A percentile compares a stretch with the other conserved stretches of the same genome.
phyloP scores from a whole-genome alignment of 148 eudicot species.

The Rhododendron mucronatum region DNA sequence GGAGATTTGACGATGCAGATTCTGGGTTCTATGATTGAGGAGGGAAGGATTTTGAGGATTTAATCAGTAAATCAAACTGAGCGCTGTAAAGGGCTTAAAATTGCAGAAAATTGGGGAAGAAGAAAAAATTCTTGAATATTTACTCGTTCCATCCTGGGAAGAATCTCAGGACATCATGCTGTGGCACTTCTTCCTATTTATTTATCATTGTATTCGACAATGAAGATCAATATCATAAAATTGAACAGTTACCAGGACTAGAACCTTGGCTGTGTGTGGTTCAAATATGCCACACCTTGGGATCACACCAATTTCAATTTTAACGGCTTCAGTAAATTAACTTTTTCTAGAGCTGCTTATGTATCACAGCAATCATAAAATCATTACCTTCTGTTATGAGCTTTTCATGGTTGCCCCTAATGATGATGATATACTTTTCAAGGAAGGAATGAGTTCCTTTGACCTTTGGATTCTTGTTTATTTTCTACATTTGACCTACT shows the following conservation, averaged over 20 bases:
- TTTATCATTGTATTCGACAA: neutral
- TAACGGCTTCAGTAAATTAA: neutral
- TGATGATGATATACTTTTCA: neutral
- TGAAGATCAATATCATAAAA: neutral
- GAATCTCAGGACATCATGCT: neutral
- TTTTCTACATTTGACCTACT: slow-evolving; percentile 6
- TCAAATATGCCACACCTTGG: neutral
- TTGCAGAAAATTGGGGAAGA: neutral
- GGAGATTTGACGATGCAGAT: neutral
- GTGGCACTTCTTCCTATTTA: neutral
- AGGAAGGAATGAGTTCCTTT: neutral
- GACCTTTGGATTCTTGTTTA: neutral
- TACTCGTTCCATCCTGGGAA: neutral
- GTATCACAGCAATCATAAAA: neutral
- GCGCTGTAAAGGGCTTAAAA: neutral
- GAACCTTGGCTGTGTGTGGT: neutral
- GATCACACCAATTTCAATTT: neutral
- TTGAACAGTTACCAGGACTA: neutral
- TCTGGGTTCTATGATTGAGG: neutral
- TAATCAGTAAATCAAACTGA: neutral
- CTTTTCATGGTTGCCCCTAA: neutral
- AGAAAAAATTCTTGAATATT: neutral
- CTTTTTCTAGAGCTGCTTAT: neutral
- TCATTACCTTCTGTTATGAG: neutral
- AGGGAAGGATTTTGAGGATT: neutral